These are phyloP conservation scores for Periconia digitata DNA, from an alignment of 2,329 filamentous ascomycete species.

Conservation along the genomic window DNA sequence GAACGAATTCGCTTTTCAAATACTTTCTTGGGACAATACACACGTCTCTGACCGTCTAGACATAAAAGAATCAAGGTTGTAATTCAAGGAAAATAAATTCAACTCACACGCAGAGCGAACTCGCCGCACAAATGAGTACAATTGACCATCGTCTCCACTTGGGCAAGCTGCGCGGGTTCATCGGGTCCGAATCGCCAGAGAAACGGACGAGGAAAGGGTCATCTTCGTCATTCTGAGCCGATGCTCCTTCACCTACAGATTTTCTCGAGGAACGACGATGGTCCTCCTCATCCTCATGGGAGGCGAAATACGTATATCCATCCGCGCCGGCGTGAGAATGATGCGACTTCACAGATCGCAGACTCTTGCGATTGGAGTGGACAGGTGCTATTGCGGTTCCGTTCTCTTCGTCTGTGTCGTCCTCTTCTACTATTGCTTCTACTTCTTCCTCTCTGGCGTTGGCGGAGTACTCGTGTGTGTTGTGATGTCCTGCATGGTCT, in stretches of 20 bases:
- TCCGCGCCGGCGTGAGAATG: conserved; percentile 42
- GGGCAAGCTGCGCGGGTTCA: conserved; percentile 71
- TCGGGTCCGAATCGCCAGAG: conserved; percentile 72
- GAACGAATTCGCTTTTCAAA: no score
- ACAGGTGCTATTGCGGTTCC: not conserved
- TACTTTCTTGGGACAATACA: no score
- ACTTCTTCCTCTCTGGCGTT: not conserved
- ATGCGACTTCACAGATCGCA: conserved; percentile 28
- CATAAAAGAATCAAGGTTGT: not conserved
- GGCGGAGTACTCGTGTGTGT: no score
- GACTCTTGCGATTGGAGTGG: conserved; percentile 10
- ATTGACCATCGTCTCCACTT: conserved; percentile 75
- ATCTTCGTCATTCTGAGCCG: conserved; percentile 25
- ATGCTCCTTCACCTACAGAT: conserved; percentile 19
- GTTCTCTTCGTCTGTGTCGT: not conserved
- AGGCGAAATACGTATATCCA: conserved; percentile 40
- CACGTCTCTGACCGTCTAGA: no score
- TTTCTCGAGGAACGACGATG: conserved; percentile 16
- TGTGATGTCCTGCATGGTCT: no score
- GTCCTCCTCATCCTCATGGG: conserved; percentile 20
- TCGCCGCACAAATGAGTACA: conserved; percentile 70
- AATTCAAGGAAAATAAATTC: not conserved
- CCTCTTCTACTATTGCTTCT: not conserved
- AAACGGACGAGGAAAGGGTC: conserved; percentile 70
- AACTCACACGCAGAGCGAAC: conserved; percentile 83